Evolutionary conservation across 495 filamentous ascomycete genomes (phyloP).

Genomic region (Terfezia boudieri): DNA sequence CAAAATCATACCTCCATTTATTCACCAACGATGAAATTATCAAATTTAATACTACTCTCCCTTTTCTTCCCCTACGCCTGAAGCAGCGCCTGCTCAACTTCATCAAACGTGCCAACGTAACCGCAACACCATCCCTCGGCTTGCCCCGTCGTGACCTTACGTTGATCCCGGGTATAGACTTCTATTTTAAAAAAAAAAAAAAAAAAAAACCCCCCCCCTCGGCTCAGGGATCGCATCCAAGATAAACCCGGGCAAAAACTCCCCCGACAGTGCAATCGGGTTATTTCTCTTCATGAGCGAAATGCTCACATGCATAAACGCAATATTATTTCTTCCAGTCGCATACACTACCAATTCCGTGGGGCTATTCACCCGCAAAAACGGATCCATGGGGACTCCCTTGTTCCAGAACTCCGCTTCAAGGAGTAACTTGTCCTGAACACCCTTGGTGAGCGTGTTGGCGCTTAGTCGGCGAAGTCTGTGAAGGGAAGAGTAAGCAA

Average conservation of each 20-base stretch:
- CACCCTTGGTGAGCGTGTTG: conserved; percentile 17
- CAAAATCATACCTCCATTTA: conserved; percentile 72
- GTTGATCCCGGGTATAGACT: too few relatives aligned
- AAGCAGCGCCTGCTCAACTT: conserved; percentile 48
- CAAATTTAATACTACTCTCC: conserved; percentile 48
- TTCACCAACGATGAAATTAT: conserved; percentile 86
- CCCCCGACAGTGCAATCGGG: conserved; percentile 48
- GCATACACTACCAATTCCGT: conserved; percentile 75
- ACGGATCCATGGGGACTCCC: background rate
- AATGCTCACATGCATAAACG: conserved; percentile 67
- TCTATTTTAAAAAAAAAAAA: too few relatives aligned
- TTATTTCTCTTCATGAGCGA: conserved; percentile 76
- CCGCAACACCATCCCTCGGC: conserved; percentile 51
- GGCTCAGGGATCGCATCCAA: conserved; percentile 46
- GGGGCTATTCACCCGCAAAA: conserved; percentile 60
- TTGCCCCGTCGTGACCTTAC: too few relatives aligned
- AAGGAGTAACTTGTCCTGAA: conserved; percentile 20
- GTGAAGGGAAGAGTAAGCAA: background rate
- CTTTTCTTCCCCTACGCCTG: conserved; percentile 33
- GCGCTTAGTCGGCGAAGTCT: conserved; percentile 24
- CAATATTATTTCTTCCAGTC: conserved; percentile 82
- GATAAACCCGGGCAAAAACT: conserved; percentile 48
- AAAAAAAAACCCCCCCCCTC: too few relatives aligned
- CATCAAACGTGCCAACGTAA: conserved; percentile 68
- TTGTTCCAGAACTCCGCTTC: conserved; percentile 26